A percentile compares a stretch with the other conserved stretches of the same genome.
Conservation (phyloP, 345 rosid species). For the Microthlaspi erraticum region DNA sequence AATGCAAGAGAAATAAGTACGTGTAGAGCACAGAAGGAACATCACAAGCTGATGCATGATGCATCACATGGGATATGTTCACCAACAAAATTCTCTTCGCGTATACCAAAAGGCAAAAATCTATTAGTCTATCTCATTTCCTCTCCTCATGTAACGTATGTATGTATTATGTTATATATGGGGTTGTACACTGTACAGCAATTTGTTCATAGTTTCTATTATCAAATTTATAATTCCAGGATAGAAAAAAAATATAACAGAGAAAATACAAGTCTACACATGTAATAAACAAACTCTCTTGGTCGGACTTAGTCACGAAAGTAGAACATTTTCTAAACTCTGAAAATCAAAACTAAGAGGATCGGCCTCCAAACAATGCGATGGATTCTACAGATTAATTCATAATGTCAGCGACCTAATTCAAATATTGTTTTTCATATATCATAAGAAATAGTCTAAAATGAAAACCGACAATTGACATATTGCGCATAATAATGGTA, state of each 20-base stretch:
- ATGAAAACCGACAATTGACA: conserved; percentile 10
- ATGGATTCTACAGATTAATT: neutral
- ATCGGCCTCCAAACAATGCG: conserved; percentile 6
- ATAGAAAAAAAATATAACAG: neutral
- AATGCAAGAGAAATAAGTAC: neutral
- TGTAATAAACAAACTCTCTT: neutral
- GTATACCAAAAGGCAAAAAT: neutral
- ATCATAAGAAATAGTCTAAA: conserved; percentile 13
- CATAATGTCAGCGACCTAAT: neutral
- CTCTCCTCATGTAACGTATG: conserved; percentile 2
- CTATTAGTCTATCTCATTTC: neutral
- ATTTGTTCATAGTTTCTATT: neutral
- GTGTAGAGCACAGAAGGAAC: conserved; percentile 11
- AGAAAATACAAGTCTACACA: conserved; percentile 14
- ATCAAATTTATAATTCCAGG: neutral
- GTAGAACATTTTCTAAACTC: neutral
- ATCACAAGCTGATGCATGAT: conserved; percentile 11
- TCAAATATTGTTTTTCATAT: neutral
- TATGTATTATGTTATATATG: neutral
- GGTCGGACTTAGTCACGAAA: conserved; percentile 15
- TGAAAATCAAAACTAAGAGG: neutral
- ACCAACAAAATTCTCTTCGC: neutral
- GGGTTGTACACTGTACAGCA: neutral
- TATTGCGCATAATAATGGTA: neutral
- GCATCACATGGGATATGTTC: conserved; percentile 23